Conservation (phyloP, 108 stramenopile genomes). For the Conticribra weissflogii region DNA sequence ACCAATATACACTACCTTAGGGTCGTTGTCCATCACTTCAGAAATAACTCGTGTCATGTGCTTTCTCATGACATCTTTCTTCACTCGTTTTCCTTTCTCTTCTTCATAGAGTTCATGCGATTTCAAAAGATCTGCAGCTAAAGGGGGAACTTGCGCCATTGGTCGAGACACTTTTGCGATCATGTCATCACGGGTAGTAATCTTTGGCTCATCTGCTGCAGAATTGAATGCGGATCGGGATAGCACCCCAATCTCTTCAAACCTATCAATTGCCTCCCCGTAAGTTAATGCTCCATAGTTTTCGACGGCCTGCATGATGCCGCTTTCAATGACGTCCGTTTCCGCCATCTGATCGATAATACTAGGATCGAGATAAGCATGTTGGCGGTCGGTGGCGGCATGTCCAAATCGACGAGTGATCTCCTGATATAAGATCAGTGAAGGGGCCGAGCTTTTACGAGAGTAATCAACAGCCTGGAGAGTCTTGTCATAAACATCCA, state of each 20-base stretch:
- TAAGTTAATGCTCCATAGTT: constrained; percentile 53
- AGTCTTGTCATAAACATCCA: constrained; percentile 75
- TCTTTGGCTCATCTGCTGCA: constrained; percentile 78
- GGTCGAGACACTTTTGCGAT: constrained; percentile 60
- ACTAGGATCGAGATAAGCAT: constrained; percentile 62
- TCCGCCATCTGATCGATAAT: constrained; percentile 52
- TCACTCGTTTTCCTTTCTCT: constrained; percentile 6
- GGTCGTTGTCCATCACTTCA: constrained; percentile 58
- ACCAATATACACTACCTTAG: constrained; percentile 79
- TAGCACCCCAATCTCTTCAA: constrained; percentile 55
- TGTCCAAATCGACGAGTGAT: constrained; percentile 85
- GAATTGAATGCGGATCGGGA: constrained; percentile 54
- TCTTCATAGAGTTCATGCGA: background rate
- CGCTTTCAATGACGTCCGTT: constrained; percentile 54
- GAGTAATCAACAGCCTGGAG: constrained; percentile 59
- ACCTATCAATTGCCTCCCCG: constrained; percentile 52
- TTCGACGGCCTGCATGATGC: constrained; percentile 61
- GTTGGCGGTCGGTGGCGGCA: constrained; percentile 87
- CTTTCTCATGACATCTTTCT: constrained; percentile 82
- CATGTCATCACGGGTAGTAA: constrained; percentile 63
- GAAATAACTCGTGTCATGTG: constrained; percentile 77
- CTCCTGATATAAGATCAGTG: constrained; percentile 64
- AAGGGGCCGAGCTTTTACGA: constrained; percentile 63
- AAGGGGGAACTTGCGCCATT: constrained; percentile 35
- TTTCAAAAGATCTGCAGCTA: constrained; percentile 15